Evolutionary conservation across 768 basidiomycete genomes (phyloP), one percentile per base, ranked within the genome.

Genomic region (Macrolepiota fuliginosa): DNA sequence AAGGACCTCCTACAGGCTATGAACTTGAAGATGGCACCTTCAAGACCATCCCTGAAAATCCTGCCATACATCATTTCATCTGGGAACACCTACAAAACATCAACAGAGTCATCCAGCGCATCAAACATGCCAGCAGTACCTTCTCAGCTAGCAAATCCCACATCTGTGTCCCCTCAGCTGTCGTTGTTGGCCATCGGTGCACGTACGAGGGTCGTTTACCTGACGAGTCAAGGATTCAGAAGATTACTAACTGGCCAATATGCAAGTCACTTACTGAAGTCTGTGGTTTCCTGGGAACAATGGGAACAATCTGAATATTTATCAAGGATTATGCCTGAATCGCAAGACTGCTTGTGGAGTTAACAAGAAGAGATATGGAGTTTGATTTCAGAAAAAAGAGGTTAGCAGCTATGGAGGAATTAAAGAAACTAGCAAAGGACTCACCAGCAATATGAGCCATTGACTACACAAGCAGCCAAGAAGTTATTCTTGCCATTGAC

Each of bases 31-130:
- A 74, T 19, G 70, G 74, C 0, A 12, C 2, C 0, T 75, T 67
- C 55, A 69, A 80, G 45, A 74, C 67, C 0, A 70, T 79, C 0
- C 66, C 70, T 0, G 69, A 71, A 1, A 81, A 79, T 55, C 57
- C 55, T 0, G 71, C 73, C 0, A 76, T 80, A 3, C 52, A 69
- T 0, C 51, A 67, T 0, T 81, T 80, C 49, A 68, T 80, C 0
- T 79, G 71, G 69, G 68, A 58, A 60, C 63, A 64, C 27, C 46
- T 61, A 24, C 36, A 61, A 42, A 45, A 52, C 49, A 62, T 63
- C 36, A 59, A 66, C n/a, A 36, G 54, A 4, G 61, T 4, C 19
- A n/a, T 73, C 0, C 71, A 74, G 6, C 37, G 64, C 0, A 55
- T 76, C 3, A 66, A 69, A 36, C 69, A 75, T 37, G 64, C 69